These are phyloP conservation scores for Pseudomonodictys pantanalensis DNA, from an alignment of 495 filamentous ascomycete genomes.

Conservation along the genomic window DNA sequence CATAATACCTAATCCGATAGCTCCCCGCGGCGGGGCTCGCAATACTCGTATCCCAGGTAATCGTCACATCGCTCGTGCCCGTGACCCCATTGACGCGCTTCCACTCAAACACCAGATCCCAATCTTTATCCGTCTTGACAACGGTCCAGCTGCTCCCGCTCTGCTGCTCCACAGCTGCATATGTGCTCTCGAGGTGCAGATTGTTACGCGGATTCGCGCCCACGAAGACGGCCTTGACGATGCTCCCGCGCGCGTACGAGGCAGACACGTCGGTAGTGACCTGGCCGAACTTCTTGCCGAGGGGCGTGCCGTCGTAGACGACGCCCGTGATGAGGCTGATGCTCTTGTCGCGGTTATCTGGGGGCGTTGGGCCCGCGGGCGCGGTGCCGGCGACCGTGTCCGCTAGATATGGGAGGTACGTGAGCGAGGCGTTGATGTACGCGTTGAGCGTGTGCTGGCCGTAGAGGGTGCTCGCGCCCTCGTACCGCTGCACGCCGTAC, in stretches of 20 bases:
- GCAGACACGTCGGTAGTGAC: conserved; percentile 58
- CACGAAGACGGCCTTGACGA: conserved; percentile 67
- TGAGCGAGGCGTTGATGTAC: conserved; percentile 80
- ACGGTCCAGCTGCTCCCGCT: conserved; percentile 56
- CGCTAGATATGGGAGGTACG: conserved; percentile 66
- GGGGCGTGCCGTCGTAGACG: conserved; percentile 65
- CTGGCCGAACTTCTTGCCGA: conserved; percentile 76
- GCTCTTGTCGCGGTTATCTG: conserved; percentile 75
- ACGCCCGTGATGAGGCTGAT: conserved; percentile 80
- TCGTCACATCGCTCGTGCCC: conserved; percentile 73
- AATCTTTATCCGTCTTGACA: conserved; percentile 73
- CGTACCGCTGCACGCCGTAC: conserved; percentile 86
- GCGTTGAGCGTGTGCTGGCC: conserved; percentile 88
- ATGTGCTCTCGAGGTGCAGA: conserved; percentile 73
- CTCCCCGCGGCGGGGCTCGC: conserved; percentile 47
- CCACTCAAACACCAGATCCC: conserved; percentile 80
- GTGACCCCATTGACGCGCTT: conserved; percentile 65
- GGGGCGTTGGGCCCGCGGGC: conserved; percentile 63
- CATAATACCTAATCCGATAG: conserved; percentile 83
- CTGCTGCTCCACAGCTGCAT: conserved; percentile 72
- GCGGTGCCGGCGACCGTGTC: conserved; percentile 41
- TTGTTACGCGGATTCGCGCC: conserved; percentile 91
- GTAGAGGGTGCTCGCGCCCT: conserved; percentile 92
- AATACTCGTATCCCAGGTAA: conserved; percentile 66
- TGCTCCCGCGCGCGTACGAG: conserved; percentile 56